phyloP scores from a whole-genome alignment of 2,329 filamentous ascomycete genomes.

The Aciculosporium take region DNA sequence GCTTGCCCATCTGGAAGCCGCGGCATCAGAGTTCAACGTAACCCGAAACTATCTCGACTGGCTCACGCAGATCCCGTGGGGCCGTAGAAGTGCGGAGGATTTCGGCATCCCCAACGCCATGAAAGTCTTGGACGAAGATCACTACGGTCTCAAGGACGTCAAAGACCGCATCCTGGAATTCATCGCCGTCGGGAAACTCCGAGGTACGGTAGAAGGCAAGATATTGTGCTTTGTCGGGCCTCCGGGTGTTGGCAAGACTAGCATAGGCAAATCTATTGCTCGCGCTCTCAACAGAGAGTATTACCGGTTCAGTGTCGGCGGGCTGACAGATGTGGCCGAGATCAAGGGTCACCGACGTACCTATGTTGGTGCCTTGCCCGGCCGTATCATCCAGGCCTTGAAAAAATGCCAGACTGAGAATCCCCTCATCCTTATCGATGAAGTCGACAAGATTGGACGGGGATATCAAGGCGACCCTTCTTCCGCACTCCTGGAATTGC shows the following conservation, averaged over 20 bases:
- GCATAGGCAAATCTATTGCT: slow-evolving; percentile 96
- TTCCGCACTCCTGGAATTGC: slow-evolving; percentile 79
- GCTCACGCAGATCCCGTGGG: slow-evolving; percentile 97
- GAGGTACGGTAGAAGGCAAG: slow-evolving; percentile 94
- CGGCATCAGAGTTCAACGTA: slow-evolving; percentile 96
- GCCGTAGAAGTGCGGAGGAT: slow-evolving; percentile 86
- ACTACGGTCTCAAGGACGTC: slow-evolving; percentile 93
- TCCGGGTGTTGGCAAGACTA: slow-evolving; percentile 95
- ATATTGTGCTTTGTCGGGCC: slow-evolving; percentile 96
- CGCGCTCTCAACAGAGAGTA: slow-evolving; percentile 89
- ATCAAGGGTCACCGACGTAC: slow-evolving; percentile 96
- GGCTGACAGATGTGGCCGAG: slow-evolving; percentile 91
- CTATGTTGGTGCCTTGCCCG: slow-evolving; percentile 89
- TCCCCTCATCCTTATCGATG: slow-evolving; percentile 88
- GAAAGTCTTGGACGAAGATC: slow-evolving; percentile 84
- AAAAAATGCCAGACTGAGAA: slow-evolving; percentile 99
- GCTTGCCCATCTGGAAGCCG: slow-evolving; percentile 84
- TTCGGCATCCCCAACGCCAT: slow-evolving; percentile 89
- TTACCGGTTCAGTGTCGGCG: slow-evolving; percentile 95
- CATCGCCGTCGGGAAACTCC: slow-evolving; percentile 92
- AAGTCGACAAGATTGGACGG: slow-evolving; percentile 94
- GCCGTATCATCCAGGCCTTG: slow-evolving; percentile 91
- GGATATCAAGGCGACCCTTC: slow-evolving; percentile 95
- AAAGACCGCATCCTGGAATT: slow-evolving; percentile 98
- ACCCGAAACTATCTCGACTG: slow-evolving; percentile 97